Evolutionary conservation across 192 early-diverging fungal genomes (phyloP).

Genomic region (Coemansia sp.): DNA sequence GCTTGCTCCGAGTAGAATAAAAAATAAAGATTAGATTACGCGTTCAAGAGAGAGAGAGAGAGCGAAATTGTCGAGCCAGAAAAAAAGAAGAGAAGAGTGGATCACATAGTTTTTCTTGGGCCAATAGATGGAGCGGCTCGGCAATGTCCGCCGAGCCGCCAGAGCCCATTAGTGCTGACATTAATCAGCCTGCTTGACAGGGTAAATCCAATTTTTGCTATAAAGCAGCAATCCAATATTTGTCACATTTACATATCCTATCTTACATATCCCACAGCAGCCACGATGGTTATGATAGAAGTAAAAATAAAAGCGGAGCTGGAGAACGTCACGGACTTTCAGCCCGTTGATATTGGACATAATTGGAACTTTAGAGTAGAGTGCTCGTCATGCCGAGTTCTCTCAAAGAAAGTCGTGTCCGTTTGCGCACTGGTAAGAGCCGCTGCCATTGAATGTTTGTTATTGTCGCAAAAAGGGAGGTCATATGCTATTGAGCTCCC

Average conservation of each 20-base stretch:
- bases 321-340: constrained; percentile 79
- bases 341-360: constrained; percentile 64
- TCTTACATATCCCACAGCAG: too few relatives aligned
- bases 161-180: too few relatives aligned
- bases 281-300: constrained; percentile 3
- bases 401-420: constrained; percentile 10
- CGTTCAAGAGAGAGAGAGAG: neutral
- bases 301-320: constrained; percentile 69
- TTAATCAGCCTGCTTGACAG: too few relatives aligned
- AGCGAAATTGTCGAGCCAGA: neutral
- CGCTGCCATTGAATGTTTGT: neutral
- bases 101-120: too few relatives aligned
- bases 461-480: neutral
- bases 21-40: neutral
- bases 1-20: neutral
- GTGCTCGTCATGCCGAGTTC: neutral
- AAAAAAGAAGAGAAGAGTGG: too few relatives aligned
- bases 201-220: too few relatives aligned
- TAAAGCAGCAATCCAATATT: too few relatives aligned
- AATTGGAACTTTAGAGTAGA: constrained; percentile 41
- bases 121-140: too few relatives aligned
- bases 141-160: too few relatives aligned
- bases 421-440: neutral
- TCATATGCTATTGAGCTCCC: neutral
- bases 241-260: too few relatives aligned